Evolutionary conservation across 1,284 basidiomycete species (phyloP).

Genomic region (Laetiporus sulphureus): DNA sequence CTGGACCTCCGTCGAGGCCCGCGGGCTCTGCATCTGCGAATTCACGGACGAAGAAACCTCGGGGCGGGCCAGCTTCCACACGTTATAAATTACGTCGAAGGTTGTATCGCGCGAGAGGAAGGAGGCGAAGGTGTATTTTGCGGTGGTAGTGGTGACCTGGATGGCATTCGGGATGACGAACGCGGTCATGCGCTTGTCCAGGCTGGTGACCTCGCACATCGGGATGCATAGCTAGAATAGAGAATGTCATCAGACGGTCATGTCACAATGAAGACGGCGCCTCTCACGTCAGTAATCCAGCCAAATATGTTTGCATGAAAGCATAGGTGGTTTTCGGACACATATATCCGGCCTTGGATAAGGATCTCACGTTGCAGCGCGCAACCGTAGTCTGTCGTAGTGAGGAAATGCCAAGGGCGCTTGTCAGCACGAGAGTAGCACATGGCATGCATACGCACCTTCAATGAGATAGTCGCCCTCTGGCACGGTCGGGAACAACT

Average conservation of each 20-base stretch:
- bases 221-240: slow-evolving; percentile 82
- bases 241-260: too few relatives aligned
- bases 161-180: slow-evolving; percentile 99
- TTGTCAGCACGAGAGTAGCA: neutral
- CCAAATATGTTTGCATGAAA: slow-evolving; percentile 99
- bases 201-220: slow-evolving; percentile 82
- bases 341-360: slow-evolving; percentile 93
- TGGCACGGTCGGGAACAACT: slow-evolving; percentile 82
- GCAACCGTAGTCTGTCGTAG: slow-evolving; percentile 84
- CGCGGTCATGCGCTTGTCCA: slow-evolving; percentile 98
- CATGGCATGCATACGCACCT: slow-evolving; percentile 43
- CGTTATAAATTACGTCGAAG: slow-evolving; percentile 93
- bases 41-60: slow-evolving; percentile 49
- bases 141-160: slow-evolving; percentile 76
- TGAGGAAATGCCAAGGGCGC: slow-evolving; percentile 1
- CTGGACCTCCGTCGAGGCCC: slow-evolving; percentile 19
- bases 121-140: slow-evolving; percentile 91
- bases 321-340: slow-evolving; percentile 97
- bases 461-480: slow-evolving; percentile 98
- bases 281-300: slow-evolving; percentile 90
- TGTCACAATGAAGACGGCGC: slow-evolving; percentile 1
- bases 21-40: slow-evolving; percentile 16
- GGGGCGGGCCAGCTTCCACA: slow-evolving; percentile 90
- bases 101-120: slow-evolving; percentile 96
- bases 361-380: slow-evolving; percentile 94